A percentile compares a stretch with the other conserved stretches of the same genome.
These are phyloP conservation scores for Kodamaea hsintzibuensis DNA, from an alignment of 805 yeast species.

Conservation along the genomic window DNA sequence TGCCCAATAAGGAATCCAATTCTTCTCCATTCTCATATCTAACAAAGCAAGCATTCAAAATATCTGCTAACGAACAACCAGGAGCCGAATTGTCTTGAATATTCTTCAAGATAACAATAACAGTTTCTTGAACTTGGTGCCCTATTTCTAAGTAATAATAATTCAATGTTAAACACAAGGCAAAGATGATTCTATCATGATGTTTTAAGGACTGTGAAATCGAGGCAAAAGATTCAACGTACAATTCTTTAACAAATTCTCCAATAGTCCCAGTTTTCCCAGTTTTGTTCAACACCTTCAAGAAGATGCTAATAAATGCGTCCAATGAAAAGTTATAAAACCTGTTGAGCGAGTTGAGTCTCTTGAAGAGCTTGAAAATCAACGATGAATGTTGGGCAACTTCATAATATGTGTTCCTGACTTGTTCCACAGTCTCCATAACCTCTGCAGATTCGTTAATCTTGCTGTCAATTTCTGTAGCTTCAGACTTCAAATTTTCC, in stretches of 20 bases:
- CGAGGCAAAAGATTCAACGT: conserved; percentile 46
- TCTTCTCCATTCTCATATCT: conserved; percentile 4
- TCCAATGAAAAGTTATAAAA: conserved; percentile 63
- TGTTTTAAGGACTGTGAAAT: conserved; percentile 49
- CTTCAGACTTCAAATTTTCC: conserved; percentile 65
- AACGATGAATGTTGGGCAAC: conserved; percentile 57
- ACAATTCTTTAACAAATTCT: conserved; percentile 38
- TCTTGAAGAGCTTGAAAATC: conserved; percentile 49
- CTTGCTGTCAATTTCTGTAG: conserved; percentile 52
- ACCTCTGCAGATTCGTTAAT: conserved; percentile 55
- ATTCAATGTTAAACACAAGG: conserved; percentile 34
- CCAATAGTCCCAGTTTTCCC: conserved; percentile 13
- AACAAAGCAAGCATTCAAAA: conserved; percentile 11
- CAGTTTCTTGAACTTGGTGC: conserved; percentile 16
- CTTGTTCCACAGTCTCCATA: conserved; percentile 52
- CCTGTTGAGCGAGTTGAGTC: conserved; percentile 35
- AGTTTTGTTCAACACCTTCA: conserved; percentile 14
- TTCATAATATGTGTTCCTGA: conserved; percentile 48
- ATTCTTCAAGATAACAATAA: conserved; percentile 6
- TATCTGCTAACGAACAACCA: not conserved
- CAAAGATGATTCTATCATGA: conserved; percentile 47
- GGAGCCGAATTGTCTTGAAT: conserved; percentile 22
- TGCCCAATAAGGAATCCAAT: conserved; percentile 9
- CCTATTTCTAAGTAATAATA: conserved; percentile 29
- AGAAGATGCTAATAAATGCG: conserved; percentile 21